A percentile compares a stretch with the other conserved stretches of the same genome.
Conservation (phyloP, 164 flowering plant genomes). For the Vitis rupestris region DNA sequence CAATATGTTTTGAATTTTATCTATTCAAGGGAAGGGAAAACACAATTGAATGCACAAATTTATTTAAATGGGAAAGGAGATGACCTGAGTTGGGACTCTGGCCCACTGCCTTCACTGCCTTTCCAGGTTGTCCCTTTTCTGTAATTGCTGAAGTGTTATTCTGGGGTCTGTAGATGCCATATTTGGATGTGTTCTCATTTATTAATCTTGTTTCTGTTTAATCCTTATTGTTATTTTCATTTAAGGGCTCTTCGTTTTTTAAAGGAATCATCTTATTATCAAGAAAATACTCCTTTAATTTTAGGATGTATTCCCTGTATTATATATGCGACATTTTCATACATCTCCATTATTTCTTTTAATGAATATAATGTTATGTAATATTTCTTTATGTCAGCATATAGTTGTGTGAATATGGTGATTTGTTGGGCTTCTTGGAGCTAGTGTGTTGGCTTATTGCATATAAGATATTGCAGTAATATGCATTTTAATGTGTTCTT, state of each 20-base stretch:
- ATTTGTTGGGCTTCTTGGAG: neutral
- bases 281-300: neutral
- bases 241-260: neutral
- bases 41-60: conserved; percentile 70
- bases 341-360: too few relatives aligned
- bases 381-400: neutral
- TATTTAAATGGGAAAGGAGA: conserved; percentile 64
- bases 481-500: neutral
- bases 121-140: conserved; percentile 67
- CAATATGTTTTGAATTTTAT: conserved; percentile 92
- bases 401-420: neutral
- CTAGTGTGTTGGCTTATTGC: neutral
- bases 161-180: neutral
- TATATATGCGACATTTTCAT: neutral
- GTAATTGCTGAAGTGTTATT: neutral
- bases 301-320: neutral
- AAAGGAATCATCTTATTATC: too few relatives aligned
- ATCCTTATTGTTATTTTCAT: neutral
- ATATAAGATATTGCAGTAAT: neutral
- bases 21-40: conserved; percentile 83
- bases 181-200: neutral
- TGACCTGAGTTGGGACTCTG: conserved; percentile 60
- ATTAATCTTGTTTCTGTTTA: neutral
- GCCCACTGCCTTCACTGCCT: conserved; percentile 86
- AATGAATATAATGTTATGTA: too few relatives aligned